Conservation (phyloP, 2,329 filamentous ascomycete genomes). For the Clonostachys chloroleuca region DNA sequence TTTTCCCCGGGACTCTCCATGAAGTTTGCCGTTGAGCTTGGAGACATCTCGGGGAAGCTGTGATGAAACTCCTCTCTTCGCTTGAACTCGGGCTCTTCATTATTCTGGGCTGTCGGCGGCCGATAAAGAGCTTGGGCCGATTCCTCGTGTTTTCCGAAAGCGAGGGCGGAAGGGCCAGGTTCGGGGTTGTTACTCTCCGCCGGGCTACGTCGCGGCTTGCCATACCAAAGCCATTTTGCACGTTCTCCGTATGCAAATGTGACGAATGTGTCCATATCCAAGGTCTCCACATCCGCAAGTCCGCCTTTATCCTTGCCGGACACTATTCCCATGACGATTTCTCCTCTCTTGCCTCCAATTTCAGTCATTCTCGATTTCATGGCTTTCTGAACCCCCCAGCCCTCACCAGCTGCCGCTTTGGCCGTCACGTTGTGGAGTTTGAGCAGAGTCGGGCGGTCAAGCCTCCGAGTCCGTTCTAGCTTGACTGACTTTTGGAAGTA, state of each 20-base stretch:
- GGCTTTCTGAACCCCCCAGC: constrained; percentile 87
- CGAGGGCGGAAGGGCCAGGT: constrained; percentile 37
- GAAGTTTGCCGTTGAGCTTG: constrained; percentile 40
- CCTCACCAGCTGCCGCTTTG: constrained; percentile 85
- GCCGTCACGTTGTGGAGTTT: constrained; percentile 79
- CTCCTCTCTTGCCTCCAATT: constrained; percentile 87
- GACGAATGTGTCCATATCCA: constrained; percentile 81
- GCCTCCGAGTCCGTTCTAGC: constrained; percentile 67
- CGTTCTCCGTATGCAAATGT: constrained; percentile 75
- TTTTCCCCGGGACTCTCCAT: constrained; percentile 45
- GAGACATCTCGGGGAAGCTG: constrained; percentile 35
- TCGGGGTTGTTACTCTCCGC: constrained; percentile 40
- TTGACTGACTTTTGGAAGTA: constrained; percentile 90
- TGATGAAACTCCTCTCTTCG: constrained; percentile 39
- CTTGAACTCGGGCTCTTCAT: constrained; percentile 43
- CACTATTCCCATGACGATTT: constrained; percentile 94
- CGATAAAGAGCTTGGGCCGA: constrained; percentile 28
- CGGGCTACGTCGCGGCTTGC: constrained; percentile 70
- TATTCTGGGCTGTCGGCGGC: constrained; percentile 42
- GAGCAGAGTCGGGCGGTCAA: constrained; percentile 81
- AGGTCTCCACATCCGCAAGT: constrained; percentile 87
- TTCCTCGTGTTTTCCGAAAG: constrained; percentile 52
- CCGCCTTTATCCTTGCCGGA: constrained; percentile 81
- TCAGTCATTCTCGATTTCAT: constrained; percentile 95
- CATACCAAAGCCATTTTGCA: constrained; percentile 91